These are phyloP conservation scores for Dryadomyces quercivorus DNA, from an alignment of 2,329 filamentous ascomycete species.

Conservation along the genomic window DNA sequence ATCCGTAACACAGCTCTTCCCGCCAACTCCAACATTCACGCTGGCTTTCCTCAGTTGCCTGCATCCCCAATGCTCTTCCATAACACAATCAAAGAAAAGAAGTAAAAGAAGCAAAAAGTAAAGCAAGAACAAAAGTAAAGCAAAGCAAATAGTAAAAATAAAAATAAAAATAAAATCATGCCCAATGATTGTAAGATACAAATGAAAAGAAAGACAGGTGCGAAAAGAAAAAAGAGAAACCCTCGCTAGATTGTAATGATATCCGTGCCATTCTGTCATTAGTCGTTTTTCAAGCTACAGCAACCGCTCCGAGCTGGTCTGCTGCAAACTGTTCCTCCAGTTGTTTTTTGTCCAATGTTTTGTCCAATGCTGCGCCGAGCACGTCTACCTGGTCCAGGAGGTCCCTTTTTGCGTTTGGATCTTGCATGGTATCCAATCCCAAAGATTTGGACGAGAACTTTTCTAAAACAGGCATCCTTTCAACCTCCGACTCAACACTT, in stretches of 20 bases:
- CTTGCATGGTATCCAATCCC: background rate
- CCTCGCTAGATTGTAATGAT: background rate
- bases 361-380: conserved; percentile 7
- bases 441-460: background rate
- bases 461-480: background rate
- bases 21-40: background rate
- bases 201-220: background rate
- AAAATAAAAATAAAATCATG: background rate
- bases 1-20: background rate
- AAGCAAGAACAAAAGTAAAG: too few relatives aligned
- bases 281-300: background rate
- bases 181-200: background rate
- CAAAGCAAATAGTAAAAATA: background rate
- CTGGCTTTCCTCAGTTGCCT: background rate
- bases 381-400: background rate
- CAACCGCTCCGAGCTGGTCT: background rate
- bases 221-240: background rate
- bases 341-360: conserved; percentile 19
- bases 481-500: background rate
- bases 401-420: background rate
- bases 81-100: background rate
- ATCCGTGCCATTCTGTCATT: background rate
- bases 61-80: background rate
- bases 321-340: background rate
- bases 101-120: too few relatives aligned